Evolutionary conservation across 305 asterid genomes (phyloP).

Genomic region (Rubia tinctorum): DNA sequence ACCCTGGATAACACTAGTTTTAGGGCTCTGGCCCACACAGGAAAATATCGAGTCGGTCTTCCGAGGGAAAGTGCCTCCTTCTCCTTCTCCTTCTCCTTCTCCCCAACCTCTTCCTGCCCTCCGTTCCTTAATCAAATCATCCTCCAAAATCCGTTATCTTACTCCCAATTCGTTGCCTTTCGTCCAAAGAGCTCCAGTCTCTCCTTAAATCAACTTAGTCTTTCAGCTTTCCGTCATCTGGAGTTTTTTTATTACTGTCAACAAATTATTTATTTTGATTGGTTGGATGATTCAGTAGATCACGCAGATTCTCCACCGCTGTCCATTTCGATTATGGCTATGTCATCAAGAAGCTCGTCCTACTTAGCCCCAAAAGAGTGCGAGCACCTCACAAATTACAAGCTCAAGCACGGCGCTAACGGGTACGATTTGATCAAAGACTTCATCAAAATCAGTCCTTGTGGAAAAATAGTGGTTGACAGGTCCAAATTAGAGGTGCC

Average conservation of each 20-base stretch:
- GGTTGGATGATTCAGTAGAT: constrained; percentile 5
- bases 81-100: background rate
- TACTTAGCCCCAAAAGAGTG: constrained; percentile 48
- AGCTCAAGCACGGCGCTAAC: constrained; percentile 46
- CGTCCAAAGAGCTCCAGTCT: background rate
- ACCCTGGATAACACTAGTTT: too few relatives aligned
- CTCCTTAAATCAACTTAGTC: background rate
- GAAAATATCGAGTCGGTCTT: background rate
- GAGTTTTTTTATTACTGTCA: background rate
- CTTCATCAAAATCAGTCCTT: constrained; percentile 44
- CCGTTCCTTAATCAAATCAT: background rate
- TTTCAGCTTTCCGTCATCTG: background rate
- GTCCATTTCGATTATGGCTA: constrained; percentile 26
- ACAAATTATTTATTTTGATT: background rate
- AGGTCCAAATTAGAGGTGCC: constrained; percentile 37
- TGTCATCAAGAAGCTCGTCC: constrained; percentile 44
- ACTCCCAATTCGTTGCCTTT: background rate
- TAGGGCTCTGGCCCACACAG: background rate
- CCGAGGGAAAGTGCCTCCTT: background rate
- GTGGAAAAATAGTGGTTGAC: constrained; percentile 46
- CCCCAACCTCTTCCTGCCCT: background rate
- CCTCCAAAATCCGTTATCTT: background rate
- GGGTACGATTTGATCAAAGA: constrained; percentile 48
- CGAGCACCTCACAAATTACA: constrained; percentile 60
- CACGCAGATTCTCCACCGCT: constrained; percentile 16